Evolutionary conservation across 495 filamentous ascomycete genomes (phyloP), one percentile per base, ranked within the genome.

Genomic region (Tuber magnatum): DNA sequence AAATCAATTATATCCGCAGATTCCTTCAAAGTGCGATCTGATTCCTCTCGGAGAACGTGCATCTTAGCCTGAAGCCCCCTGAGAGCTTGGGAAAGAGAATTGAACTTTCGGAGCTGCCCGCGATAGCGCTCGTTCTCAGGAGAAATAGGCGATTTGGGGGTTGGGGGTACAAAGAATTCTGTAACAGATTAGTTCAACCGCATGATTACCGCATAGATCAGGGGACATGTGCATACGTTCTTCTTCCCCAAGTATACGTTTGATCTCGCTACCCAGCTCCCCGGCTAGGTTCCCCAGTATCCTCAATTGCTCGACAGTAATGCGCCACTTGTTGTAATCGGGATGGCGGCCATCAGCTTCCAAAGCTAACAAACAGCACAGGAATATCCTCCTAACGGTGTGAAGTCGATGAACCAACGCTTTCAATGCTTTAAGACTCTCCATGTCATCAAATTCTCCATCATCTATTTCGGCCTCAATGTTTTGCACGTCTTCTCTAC

Each of bases 51-150:
- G 68, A 97, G 85, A 24, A 99, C 86, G 73, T 97, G 93, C 86
- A 99, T 90, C 83, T 97, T 97, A 41, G 95, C 95, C 83, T 98
- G 94, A 39, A 99, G 89, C 14, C 92, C 92, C 18, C 93, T 90
- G 72, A 99, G 94, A 32, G 94, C 94, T 77, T 94, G 92, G 1
- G 93, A 96, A 39, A 99, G 87, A 8, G 91, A 91, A 83, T 91
- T 92, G 68, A 99, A 86, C 80, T 94, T 93, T 75, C 92, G 89
- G 70, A 97, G 89, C 83, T 97, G 95, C 43, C 90, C 89, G 70
- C 94, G 91, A 82, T 94, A 88, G 65, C 91, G 88, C 76, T 97
- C 94, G 71, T 91, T 91, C 32, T 87, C 87, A 68, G 94, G 92
- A 28, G 91, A 93, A 28, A 91, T 83, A 0, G 93, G 91, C 40